phyloP scores from a whole-genome alignment of 495 filamentous ascomycete species.

The Oleoguttula mirabilis region DNA sequence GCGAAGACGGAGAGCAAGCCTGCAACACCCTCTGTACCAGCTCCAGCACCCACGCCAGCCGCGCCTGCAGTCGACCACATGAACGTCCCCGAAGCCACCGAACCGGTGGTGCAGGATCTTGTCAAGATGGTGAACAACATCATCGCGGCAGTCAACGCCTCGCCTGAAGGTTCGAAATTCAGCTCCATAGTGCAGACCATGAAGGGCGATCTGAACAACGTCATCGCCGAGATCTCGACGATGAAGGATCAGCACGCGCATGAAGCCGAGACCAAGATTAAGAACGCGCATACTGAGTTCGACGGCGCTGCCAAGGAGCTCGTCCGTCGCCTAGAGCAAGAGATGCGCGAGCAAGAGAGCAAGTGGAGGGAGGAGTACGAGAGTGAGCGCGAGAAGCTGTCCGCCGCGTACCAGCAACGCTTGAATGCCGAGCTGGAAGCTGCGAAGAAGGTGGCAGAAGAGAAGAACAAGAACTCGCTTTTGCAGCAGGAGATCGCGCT shows the following conservation, averaged over 20 bases:
- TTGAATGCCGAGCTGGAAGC: conserved; percentile 63
- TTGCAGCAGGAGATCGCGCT: conserved; percentile 82
- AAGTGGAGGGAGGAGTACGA: conserved; percentile 84
- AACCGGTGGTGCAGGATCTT: conserved; percentile 84
- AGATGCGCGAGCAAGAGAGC: conserved; percentile 60
- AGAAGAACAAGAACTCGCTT: conserved; percentile 69
- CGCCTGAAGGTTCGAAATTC: conserved; percentile 61
- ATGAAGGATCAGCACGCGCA: conserved; percentile 55
- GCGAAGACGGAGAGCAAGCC: conserved; percentile 21
- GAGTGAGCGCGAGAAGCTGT: conserved; percentile 66
- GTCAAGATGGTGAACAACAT: conserved; percentile 91
- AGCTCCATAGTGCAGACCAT: conserved; percentile 63
- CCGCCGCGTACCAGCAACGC: conserved; percentile 63
- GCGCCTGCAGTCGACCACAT: conserved; percentile 56
- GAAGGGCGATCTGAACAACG: conserved; percentile 66
- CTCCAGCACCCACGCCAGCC: conserved; percentile 21
- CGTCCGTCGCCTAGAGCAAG: conserved; percentile 53
- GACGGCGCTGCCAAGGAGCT: conserved; percentile 69
- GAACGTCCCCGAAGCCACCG: conserved; percentile 31
- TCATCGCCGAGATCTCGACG: conserved; percentile 58
- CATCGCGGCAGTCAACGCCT: conserved; percentile 81
- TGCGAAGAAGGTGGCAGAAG: conserved; percentile 61
- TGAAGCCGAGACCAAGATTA: conserved; percentile 66
- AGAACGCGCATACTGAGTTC: conserved; percentile 59
- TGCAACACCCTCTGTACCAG: background rate